A percentile compares a stretch with the other conserved stretches of the same genome.
Conservation (phyloP, 208 protist genomes). For the Trichomonas tenax region DNA sequence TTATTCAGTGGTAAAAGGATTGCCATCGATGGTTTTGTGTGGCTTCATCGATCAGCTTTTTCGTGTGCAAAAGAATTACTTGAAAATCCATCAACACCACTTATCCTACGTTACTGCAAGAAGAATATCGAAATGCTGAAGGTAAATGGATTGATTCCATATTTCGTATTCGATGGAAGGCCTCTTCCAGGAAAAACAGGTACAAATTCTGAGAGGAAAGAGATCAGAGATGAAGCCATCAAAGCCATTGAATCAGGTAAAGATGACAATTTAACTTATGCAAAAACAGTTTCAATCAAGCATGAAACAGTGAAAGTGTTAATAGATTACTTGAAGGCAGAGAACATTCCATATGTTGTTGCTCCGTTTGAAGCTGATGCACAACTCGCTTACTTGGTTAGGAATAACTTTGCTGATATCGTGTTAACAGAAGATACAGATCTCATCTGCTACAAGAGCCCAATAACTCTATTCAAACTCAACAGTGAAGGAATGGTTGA, state of each 20-base stretch:
- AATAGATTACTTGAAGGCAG: not conserved
- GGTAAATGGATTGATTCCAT: constrained; percentile 46
- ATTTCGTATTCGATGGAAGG: constrained; percentile 76
- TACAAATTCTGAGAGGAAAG: constrained; percentile 35
- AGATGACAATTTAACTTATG: constrained; percentile 22
- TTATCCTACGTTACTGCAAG: constrained; percentile 47
- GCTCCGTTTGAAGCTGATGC: constrained; percentile 97
- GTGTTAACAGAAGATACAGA: constrained; percentile 94
- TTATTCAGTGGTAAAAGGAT: constrained; percentile 47
- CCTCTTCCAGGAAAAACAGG: constrained; percentile 57
- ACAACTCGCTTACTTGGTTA: constrained; percentile 79
- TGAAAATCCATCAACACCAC: constrained; percentile 28
- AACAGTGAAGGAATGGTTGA: not conserved
- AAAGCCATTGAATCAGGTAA: constrained; percentile 23
- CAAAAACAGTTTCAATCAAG: not conserved
- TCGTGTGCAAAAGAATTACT: constrained; percentile 52
- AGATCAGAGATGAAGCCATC: constrained; percentile 35
- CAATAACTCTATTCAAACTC: not conserved
- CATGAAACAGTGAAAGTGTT: not conserved
- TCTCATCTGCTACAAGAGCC: constrained; percentile 55
- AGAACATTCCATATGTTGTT: constrained; percentile 48
- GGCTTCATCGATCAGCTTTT: constrained; percentile 56
- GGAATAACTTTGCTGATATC: constrained; percentile 60
- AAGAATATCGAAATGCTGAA: constrained; percentile 51
- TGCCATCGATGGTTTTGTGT: constrained; percentile 60